phyloP scores from a whole-genome alignment of 331 rosid genomes.

The Pyrus hybrid region DNA sequence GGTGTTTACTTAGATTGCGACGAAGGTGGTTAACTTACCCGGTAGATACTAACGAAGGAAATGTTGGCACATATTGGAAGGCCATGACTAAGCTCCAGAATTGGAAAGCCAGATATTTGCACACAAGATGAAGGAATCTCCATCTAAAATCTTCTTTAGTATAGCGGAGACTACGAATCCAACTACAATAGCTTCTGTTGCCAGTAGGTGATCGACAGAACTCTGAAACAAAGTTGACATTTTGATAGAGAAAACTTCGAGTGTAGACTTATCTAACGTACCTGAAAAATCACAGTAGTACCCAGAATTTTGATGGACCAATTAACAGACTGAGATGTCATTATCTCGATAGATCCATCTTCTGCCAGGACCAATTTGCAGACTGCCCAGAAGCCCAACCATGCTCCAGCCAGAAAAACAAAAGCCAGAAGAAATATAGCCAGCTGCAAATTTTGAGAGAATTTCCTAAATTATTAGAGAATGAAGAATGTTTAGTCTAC shows the following conservation, averaged over 20 bases:
- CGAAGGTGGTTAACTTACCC: background rate
- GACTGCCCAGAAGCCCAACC: conserved; percentile 93
- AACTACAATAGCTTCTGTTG: conserved; percentile 45
- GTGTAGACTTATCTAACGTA: conserved; percentile 7
- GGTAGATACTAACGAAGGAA: background rate
- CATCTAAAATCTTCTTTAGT: conserved; percentile 38
- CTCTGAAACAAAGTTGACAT: conserved; percentile 45
- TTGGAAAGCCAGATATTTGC: conserved; percentile 32
- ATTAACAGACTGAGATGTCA: conserved; percentile 65
- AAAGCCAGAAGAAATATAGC: conserved; percentile 75
- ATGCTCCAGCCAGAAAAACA: conserved; percentile 69
- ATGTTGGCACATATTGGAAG: background rate
- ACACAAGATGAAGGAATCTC: conserved; percentile 47
- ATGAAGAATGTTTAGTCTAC: background rate
- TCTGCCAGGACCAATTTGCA: conserved; percentile 69
- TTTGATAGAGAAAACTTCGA: background rate
- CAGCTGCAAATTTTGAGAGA: conserved; percentile 46
- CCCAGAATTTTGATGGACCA: conserved; percentile 78
- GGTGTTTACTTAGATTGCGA: background rate
- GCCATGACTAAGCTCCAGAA: conserved; percentile 7
- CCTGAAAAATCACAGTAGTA: conserved; percentile 66
- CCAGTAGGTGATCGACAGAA: conserved; percentile 70
- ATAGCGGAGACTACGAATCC: conserved; percentile 37
- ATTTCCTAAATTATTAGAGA: background rate
- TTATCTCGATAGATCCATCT: conserved; percentile 73